phyloP scores from a whole-genome alignment of 1,284 basidiomycete species.

The Malassezia caprae region DNA sequence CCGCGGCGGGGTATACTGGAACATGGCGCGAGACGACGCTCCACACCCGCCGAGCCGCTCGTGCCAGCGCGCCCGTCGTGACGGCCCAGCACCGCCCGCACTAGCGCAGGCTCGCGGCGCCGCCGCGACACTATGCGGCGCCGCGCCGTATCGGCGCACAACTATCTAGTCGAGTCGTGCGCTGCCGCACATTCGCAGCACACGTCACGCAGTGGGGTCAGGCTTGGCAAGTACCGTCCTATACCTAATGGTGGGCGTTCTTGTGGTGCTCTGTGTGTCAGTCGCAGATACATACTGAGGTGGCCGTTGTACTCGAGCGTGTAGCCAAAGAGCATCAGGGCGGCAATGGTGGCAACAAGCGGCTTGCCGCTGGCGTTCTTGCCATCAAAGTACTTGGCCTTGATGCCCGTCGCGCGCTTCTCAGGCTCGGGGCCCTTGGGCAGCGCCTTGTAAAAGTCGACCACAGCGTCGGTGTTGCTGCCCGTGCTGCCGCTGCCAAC shows the following conservation, averaged over 20 bases:
- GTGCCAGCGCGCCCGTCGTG: too few species aligned
- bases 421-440: constrained; percentile 61
- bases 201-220: neutral
- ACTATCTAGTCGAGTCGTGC: neutral
- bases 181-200: neutral
- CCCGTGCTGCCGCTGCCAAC: constrained; percentile 73
- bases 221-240: neutral
- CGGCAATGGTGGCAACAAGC: constrained; percentile 62
- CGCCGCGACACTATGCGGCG: too few species aligned
- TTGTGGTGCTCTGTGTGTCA: constrained; percentile 26
- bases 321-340: constrained; percentile 68
- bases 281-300: constrained; percentile 24
- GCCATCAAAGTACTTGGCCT: constrained; percentile 69
- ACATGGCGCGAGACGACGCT: constrained; percentile 23
- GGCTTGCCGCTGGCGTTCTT: constrained; percentile 72
- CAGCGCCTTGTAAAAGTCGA: constrained; percentile 86
- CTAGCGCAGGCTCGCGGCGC: too few species aligned
- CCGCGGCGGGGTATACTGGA: constrained; percentile 27
- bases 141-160: neutral
- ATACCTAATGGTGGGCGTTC: constrained; percentile 25
- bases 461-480: constrained; percentile 68
- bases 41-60: neutral
- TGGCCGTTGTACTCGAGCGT: constrained; percentile 38
- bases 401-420: constrained; percentile 59
- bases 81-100: too few species aligned